Evolutionary conservation across 345 rosid species (phyloP).

Genomic region (Eucalyptus cladocalyx): DNA sequence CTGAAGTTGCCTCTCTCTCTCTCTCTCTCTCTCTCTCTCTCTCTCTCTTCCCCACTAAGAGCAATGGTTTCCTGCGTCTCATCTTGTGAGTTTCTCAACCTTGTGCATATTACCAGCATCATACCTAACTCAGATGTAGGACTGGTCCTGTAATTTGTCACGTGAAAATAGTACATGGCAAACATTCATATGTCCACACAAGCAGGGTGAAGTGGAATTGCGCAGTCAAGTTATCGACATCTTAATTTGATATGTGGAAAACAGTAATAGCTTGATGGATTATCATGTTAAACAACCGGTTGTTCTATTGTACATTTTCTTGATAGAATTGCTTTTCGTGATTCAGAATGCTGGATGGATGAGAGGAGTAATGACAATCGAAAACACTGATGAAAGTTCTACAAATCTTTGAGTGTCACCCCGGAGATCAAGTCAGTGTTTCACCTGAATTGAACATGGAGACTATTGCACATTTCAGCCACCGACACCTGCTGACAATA

Average conservation of each 20-base stretch:
- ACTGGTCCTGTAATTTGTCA: neutral
- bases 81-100: neutral
- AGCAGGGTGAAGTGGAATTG: neutral
- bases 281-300: neutral
- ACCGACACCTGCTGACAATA: neutral
- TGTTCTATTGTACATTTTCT: neutral
- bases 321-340: neutral
- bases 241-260: neutral
- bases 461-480: neutral
- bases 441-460: neutral
- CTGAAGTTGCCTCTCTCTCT: neutral
- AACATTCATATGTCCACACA: neutral
- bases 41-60: neutral
- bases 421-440: neutral
- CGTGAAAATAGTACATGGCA: neutral
- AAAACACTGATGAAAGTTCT: neutral
- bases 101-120: neutral
- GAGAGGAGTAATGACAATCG: neutral
- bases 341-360: neutral
- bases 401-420: neutral
- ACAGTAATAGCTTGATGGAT: neutral
- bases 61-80: neutral
- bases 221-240: neutral
- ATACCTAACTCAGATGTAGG: neutral
- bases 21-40: too few relatives aligned